Evolutionary conservation across 257 asterid species (phyloP).

Genomic region (Solanum virginianum): DNA sequence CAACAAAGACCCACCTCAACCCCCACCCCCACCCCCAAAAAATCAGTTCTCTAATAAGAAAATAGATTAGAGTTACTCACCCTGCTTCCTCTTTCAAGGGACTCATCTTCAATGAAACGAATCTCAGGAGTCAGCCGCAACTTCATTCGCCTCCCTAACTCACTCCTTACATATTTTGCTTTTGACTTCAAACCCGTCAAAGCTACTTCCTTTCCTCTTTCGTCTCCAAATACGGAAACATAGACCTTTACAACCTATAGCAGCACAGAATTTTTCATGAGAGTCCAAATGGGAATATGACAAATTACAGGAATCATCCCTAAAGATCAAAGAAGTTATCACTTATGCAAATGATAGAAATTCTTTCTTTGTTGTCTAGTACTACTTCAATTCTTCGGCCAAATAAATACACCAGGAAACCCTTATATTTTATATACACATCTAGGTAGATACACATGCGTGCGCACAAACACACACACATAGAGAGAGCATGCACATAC

Average conservation of each 20-base stretch:
- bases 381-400: background rate
- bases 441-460: background rate
- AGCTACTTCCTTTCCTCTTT: conserved; percentile 96
- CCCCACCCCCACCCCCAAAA: background rate
- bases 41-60: background rate
- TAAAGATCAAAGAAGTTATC: background rate
- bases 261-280: background rate
- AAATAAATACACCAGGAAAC: background rate
- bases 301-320: background rate
- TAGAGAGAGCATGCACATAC: background rate
- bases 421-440: background rate
- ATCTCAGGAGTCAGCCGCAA: conserved; percentile 93
- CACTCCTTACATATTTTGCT: conserved; percentile 84
- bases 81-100: conserved; percentile 98
- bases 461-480: background rate
- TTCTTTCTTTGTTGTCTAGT: background rate
- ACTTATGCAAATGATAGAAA: background rate
- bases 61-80: conserved; percentile 27
- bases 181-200: conserved; percentile 82
- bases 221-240: conserved; percentile 96
- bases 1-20: background rate
- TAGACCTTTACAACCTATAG: conserved; percentile 89
- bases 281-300: background rate
- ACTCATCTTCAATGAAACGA: conserved; percentile 88
- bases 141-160: conserved; percentile 89